Percentiles rank a stretch among this genome's conserved stretches.
Conservation (phyloP, 495 filamentous ascomycete genomes). For the Aspergillus avenaceus region DNA sequence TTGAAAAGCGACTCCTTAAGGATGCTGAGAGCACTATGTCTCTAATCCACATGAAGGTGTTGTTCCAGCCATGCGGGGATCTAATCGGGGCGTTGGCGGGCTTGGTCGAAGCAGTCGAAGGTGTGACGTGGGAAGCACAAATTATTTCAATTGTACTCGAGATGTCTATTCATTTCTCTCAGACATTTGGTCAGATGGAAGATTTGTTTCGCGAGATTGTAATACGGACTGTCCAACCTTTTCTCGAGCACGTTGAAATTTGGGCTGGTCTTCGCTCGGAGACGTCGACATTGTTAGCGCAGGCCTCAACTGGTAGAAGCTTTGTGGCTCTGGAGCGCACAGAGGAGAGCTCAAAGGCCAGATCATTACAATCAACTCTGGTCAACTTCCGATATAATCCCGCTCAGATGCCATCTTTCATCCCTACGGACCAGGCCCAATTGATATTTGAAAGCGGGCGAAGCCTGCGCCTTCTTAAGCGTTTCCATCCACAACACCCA, state of each 20-base stretch:
- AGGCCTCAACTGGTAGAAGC: constrained; percentile 40
- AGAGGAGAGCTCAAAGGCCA: constrained; percentile 51
- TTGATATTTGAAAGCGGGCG: constrained; percentile 73
- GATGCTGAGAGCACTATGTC: constrained; percentile 24
- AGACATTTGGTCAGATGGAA: constrained; percentile 56
- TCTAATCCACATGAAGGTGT: constrained; percentile 60
- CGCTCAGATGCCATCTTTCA: constrained; percentile 61
- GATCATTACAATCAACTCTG: constrained; percentile 44
- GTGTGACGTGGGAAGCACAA: constrained; percentile 58
- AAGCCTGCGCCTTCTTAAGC: constrained; percentile 68
- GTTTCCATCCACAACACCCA: constrained; percentile 73
- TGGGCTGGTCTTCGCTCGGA: constrained; percentile 73
- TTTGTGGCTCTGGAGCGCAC: constrained; percentile 57
- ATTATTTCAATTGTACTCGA: constrained; percentile 65
- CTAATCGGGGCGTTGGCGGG: constrained; percentile 58
- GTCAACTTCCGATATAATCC: constrained; percentile 59
- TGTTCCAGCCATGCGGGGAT: constrained; percentile 60
- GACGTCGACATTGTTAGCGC: constrained; percentile 36
- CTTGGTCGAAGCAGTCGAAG: constrained; percentile 53
- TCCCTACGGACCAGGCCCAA: constrained; percentile 59
- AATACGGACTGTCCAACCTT: constrained; percentile 57
- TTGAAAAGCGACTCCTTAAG: constrained; percentile 32
- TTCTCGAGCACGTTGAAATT: constrained; percentile 65
- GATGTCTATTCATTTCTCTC: constrained; percentile 58
- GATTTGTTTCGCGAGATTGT: constrained; percentile 64